These are phyloP conservation scores for Salix udensis DNA, from an alignment of 345 rosid species.

Conservation along the genomic window DNA sequence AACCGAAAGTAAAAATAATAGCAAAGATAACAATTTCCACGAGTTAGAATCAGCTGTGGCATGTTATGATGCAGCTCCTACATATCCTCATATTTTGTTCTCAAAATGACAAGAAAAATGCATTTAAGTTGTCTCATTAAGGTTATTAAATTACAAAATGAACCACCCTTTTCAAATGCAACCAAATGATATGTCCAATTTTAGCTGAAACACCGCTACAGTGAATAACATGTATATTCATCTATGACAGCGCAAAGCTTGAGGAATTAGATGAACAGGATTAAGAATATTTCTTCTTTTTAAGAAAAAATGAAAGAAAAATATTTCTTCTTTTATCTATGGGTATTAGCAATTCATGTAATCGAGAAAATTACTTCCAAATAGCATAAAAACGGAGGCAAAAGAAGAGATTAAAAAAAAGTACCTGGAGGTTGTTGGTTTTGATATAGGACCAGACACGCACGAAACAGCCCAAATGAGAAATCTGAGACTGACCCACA, in stretches of 20 bases:
- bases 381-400: not conserved
- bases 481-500: conserved; percentile 84
- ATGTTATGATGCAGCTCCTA: not conserved
- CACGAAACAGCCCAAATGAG: conserved; percentile 87
- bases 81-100: not conserved
- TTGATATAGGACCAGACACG: conserved; percentile 88
- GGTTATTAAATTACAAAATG: not conserved
- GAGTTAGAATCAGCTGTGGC: too few species aligned
- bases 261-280: too few species aligned
- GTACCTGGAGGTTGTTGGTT: conserved; percentile 81
- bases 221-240: too few species aligned
- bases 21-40: too few species aligned
- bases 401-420: not conserved
- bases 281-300: too few species aligned
- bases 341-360: not conserved
- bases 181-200: not conserved
- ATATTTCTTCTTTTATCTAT: too few species aligned
- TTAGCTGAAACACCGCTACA: too few species aligned
- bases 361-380: not conserved
- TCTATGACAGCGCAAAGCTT: too few species aligned
- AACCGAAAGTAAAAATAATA: too few species aligned
- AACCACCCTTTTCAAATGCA: not conserved
- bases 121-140: not conserved
- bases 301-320: too few species aligned
- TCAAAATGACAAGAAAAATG: not conserved